phyloP scores from a whole-genome alignment of 2,329 filamentous ascomycete species.

The Rachicladosporium sp. region DNA sequence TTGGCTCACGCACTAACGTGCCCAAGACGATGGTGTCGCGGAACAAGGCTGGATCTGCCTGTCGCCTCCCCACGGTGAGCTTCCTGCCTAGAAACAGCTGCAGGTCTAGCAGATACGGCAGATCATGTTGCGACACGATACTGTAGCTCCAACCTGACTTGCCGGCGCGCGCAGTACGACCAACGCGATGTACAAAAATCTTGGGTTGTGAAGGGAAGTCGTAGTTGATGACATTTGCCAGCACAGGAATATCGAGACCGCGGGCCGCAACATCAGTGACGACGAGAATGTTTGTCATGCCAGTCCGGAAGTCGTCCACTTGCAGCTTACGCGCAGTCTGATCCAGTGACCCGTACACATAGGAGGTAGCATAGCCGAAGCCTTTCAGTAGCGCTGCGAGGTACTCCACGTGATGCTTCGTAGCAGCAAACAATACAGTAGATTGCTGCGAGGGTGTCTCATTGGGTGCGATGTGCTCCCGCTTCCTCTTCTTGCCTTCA shows the following conservation, averaged over 20 bases:
- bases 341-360: constrained; percentile 81
- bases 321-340: constrained; percentile 82
- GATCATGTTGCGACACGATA: constrained; percentile 74
- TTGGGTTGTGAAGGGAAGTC: constrained; percentile 88
- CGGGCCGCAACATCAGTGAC: constrained; percentile 94
- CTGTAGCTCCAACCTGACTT: constrained; percentile 92
- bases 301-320: constrained; percentile 63
- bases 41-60: constrained; percentile 52
- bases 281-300: constrained; percentile 66
- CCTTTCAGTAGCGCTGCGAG: constrained; percentile 65
- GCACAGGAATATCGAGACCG: constrained; percentile 86
- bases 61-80: constrained; percentile 58
- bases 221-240: constrained; percentile 91
- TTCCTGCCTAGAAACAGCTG: constrained; percentile 84
- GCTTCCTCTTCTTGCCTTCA: constrained; percentile 60
- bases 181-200: constrained; percentile 89
- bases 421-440: constrained; percentile 31
- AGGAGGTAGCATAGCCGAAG: constrained; percentile 73
- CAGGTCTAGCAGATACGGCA: constrained; percentile 85
- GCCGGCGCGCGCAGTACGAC: constrained; percentile 89
- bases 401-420: constrained; percentile 68
- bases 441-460: constrained; percentile 40
- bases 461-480: constrained; percentile 41
- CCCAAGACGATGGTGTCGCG: constrained; percentile 77
- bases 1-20: constrained; percentile 54